Evolutionary conservation across 768 basidiomycete genomes (phyloP).

Genomic region (Termitomyces sp.): DNA sequence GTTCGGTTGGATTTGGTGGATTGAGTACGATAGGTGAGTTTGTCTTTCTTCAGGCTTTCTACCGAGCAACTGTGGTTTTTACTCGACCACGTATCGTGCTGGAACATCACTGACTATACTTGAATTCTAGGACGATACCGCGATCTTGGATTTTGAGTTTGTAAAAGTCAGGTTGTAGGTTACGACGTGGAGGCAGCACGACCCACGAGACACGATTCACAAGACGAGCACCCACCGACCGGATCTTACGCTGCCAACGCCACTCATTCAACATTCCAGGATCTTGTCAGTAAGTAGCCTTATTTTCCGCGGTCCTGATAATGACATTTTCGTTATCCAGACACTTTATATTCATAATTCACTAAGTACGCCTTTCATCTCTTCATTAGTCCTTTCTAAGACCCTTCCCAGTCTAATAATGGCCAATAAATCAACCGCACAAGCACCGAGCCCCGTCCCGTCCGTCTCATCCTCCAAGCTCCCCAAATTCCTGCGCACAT

Average conservation of each 20-base stretch:
- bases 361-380: not conserved
- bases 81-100: too few species aligned
- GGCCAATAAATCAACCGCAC: not conserved
- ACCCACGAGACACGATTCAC: not conserved
- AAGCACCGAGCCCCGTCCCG: not conserved
- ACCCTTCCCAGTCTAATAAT: not conserved
- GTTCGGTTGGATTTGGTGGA: not conserved
- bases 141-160: not conserved
- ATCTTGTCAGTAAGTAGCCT: too few species aligned
- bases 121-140: not conserved
- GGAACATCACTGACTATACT: not conserved
- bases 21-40: not conserved
- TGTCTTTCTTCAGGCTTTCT: too few species aligned
- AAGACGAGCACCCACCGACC: too few species aligned
- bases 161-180: too few species aligned
- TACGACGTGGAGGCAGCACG: too few species aligned
- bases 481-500: slow-evolving; percentile 68
- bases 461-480: slow-evolving; percentile 37
- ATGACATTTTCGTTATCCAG: too few species aligned
- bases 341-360: too few species aligned
- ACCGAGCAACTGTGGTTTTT: too few species aligned
- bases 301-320: too few species aligned
- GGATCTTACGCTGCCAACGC: not conserved
- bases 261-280: too few species aligned
- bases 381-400: not conserved